Evolutionary conservation across 441 rosid genomes (phyloP), one percentile per base, ranked within the genome.

Genomic region (Corymbia citriodora): DNA sequence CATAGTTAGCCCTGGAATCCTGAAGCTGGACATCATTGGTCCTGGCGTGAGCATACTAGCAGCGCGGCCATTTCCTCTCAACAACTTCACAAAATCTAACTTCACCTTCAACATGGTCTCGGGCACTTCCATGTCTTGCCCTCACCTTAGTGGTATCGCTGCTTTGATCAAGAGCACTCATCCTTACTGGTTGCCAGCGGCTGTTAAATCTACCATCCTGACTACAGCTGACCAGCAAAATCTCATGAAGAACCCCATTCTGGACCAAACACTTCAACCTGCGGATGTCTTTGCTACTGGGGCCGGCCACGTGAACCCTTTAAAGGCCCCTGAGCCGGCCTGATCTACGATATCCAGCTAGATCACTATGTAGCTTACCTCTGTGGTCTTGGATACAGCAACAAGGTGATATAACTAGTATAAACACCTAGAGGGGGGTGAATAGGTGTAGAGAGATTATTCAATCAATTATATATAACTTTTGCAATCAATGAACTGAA

Each of bases 21-120:
- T 90, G 89, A 96, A 94, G 93, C 96, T 94, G 3, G 93, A 94
- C 92, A 92, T 96, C 31, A 89, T 92, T n/a, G 93, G 94, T 16
- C 95, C 95, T 4, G 93, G 94, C 0, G 92, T 92, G 81, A 94
- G 90, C 89, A 92, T 94, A 90, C 87, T 96, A 87, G 96, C 94
- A 10, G 96, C 95, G n/a, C 93, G 95, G 96, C 93, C 94, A 3
- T 92, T 92, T 91, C 92, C 95, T 81, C 88, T 94, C 14, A 90
- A 92, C 89, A 91, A 90, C 36, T 90, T 65, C 27, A 91, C 93
- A 8, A 91, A 87, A 40, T 74, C 93, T 55, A 92, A 88, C 82
- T 90, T 90, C 50, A 91, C 91, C 27, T 92, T 93, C 92, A 94
- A 93, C 65, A 72, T 94, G n/a, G 81, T 92, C 33, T 94, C 94